Conservation (phyloP, 306 rosid genomes). For the Ziziphus jujuba region DNA sequence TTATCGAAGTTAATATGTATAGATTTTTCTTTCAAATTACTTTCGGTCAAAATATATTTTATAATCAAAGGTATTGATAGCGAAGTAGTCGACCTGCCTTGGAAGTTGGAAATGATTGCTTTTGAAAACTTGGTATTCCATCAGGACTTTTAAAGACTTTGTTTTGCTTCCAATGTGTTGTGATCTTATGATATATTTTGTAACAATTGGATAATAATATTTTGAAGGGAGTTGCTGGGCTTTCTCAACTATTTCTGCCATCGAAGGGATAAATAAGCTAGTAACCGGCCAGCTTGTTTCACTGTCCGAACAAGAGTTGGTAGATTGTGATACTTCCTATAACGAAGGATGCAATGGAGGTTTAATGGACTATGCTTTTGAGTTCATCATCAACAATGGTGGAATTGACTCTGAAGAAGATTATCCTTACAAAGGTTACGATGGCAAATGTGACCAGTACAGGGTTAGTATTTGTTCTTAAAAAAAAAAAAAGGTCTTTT, state of each 20-base stretch:
- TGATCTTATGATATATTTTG: neutral
- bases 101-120: too few species aligned
- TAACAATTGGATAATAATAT: neutral
- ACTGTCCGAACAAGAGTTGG: conserved; percentile 84
- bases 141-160: neutral
- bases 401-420: conserved; percentile 84
- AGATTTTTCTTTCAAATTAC: too few species aligned
- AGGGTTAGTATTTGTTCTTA: conserved; percentile 43
- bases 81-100: too few species aligned
- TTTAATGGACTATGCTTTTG: conserved; percentile 69
- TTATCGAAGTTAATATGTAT: too few species aligned
- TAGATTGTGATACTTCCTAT: conserved; percentile 70
- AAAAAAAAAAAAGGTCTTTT: neutral
- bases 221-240: conserved; percentile 94
- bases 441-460: conserved; percentile 56
- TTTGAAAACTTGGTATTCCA: too few species aligned
- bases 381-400: conserved; percentile 76
- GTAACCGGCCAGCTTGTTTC: conserved; percentile 74
- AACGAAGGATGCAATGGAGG: conserved; percentile 88
- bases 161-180: neutral
- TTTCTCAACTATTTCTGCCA: conserved; percentile 64
- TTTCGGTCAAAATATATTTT: too few species aligned
- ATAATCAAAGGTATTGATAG: too few species aligned
- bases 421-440: conserved; percentile 66
- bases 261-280: conserved; percentile 82